Evolutionary conservation across 1,139 yeast species (phyloP).

Genomic region (Kluyveromyces sp.): DNA sequence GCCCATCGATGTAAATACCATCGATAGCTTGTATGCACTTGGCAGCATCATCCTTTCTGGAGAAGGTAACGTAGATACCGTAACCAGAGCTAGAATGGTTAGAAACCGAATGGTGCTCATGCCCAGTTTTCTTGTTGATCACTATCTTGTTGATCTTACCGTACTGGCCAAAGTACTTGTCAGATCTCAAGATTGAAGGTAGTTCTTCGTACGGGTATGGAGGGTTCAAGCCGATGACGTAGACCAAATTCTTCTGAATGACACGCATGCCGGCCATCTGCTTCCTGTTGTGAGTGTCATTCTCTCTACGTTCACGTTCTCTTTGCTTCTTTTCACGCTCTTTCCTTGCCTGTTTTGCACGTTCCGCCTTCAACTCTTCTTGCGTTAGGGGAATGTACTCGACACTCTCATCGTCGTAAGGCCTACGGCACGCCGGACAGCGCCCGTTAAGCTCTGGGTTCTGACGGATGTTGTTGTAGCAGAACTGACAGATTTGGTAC

Average conservation of each 20-base stretch:
- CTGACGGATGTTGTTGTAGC: slow-evolving; percentile 92
- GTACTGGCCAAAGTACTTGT: slow-evolving; percentile 94
- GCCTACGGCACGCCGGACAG: slow-evolving; percentile 96
- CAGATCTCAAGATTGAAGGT: slow-evolving; percentile 76
- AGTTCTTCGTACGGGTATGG: slow-evolving; percentile 80
- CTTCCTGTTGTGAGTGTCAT: slow-evolving; percentile 80
- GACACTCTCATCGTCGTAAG: slow-evolving; percentile 87
- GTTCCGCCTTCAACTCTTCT: slow-evolving; percentile 78
- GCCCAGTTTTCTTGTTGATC: slow-evolving; percentile 70
- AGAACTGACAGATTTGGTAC: slow-evolving; percentile 95
- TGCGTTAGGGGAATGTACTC: slow-evolving; percentile 77
- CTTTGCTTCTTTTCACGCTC: slow-evolving; percentile 82
- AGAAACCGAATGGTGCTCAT: slow-evolving; percentile 30
- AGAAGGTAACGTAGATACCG: slow-evolving; percentile 93
- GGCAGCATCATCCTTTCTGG: slow-evolving; percentile 90
- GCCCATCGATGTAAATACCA: slow-evolving; percentile 90
- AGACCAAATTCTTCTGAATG: slow-evolving; percentile 93
- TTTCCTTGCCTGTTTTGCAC: slow-evolving; percentile 68
- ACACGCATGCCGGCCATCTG: slow-evolving; percentile 97
- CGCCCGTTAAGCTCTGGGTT: slow-evolving; percentile 92
- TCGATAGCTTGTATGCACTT: slow-evolving; percentile 89
- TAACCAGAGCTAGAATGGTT: slow-evolving; percentile 60
- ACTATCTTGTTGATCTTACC: slow-evolving; percentile 94
- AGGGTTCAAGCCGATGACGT: slow-evolving; percentile 93
- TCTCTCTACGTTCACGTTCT: slow-evolving; percentile 89